Evolutionary conservation across 1,284 basidiomycete genomes (phyloP), one percentile per base, ranked within the genome.

Genomic region (Phlebopus sp.): DNA sequence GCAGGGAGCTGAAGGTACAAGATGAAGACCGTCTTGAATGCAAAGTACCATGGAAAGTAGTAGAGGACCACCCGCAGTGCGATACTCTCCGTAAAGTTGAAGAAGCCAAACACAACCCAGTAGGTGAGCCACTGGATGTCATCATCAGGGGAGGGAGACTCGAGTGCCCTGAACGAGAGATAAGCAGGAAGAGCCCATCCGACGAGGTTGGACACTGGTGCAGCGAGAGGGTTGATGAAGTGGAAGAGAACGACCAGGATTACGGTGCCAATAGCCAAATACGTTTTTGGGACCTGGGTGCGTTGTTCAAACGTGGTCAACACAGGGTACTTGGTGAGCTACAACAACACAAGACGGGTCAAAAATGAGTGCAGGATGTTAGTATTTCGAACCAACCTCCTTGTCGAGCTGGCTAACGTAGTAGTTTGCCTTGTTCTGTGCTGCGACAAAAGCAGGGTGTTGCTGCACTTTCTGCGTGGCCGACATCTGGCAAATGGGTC

Each of bases 211-310:
- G 90, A 91, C 54, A 90, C 77, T 57, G 90, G 86, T 4, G 82
- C 78, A 44, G 90, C 90, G 57, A 90, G 79, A 42, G 87, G 74
- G 73, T 92, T 93, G 78, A 92, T 75, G 62, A 84, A 79, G 72
- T 92, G 86, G 61, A 92, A 77, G 62, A 86, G 62, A 49, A 76
- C 69, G 61, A 88, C 67, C 65, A 94, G 69, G 47, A 76, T 60
- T 54, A 86, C 74, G 55, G 79, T 77, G 51, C 88, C 91, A 59
- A 97, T 72, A 60, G 90, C 91, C 55, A 86, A 79, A 71, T 96
- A 95, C 15, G 91, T 82, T 82, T 98, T 98, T 60, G 96, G 95
- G 37, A 98, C 74, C 63, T 91, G 87, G 5, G 92, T 95, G 69
- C 86, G 87, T 68, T 88, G 79, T 77, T 99, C 95, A 59, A 97